phyloP scores from a whole-genome alignment of 257 asterid species.

The Catharanthus roseus region DNA sequence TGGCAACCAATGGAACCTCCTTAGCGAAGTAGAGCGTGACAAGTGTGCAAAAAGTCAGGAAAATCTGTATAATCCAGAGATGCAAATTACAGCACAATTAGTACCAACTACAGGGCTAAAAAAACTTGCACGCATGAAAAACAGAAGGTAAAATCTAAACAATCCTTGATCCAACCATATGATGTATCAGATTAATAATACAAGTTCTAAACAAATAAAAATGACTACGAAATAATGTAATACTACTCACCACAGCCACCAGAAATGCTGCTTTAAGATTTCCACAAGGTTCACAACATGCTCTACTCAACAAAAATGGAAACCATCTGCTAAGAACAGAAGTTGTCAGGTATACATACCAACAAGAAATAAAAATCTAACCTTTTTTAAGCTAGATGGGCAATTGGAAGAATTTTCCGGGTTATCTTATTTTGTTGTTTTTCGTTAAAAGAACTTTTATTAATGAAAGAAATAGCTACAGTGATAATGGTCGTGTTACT shows the following conservation, averaged over 20 bases:
- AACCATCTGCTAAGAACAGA: constrained; percentile 69
- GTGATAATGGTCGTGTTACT: neutral
- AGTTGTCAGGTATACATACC: neutral
- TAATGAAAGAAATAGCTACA: neutral
- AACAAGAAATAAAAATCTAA: neutral
- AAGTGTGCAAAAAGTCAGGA: constrained; percentile 70
- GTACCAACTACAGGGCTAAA: constrained; percentile 4
- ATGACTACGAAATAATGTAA: too few species aligned
- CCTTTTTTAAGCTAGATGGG: neutral
- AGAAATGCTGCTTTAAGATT: constrained; percentile 98
- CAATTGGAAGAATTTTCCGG: neutral
- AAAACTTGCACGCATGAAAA: constrained; percentile 1
- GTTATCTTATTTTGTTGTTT: neutral
- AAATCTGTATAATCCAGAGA: constrained; percentile 43
- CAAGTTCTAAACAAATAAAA: neutral
- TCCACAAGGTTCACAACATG: constrained; percentile 98
- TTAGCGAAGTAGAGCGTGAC: constrained; percentile 89
- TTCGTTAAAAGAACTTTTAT: neutral
- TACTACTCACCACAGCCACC: constrained; percentile 99
- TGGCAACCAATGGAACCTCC: constrained; percentile 65
- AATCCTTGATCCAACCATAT: neutral
- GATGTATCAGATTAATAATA: neutral
- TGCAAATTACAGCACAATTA: constrained; percentile 12
- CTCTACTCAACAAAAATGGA: constrained; percentile 86
- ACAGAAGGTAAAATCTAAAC: neutral